Base-by-base conservation (phyloP, 2,329 filamentous ascomycete species). In the Talaromyces piceae region DNA sequence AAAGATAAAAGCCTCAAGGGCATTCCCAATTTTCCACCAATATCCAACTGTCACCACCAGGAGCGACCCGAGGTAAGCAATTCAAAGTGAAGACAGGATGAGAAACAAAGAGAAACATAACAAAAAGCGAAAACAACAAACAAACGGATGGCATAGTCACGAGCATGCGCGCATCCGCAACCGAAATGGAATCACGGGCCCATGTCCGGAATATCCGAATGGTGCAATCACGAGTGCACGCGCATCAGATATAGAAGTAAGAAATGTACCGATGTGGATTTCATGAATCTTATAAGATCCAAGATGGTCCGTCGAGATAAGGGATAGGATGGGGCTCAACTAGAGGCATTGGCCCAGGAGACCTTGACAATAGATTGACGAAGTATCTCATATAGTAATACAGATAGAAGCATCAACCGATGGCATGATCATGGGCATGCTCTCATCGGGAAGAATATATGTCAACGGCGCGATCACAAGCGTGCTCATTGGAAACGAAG, bases 181-280 rank as follows among this genome's bases (percentile, higher is more conserved):
- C 30, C 20, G 8, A 28, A 28, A 27, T 33, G 45, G 45, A 37
- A 37, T 37, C 33, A 37, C 33, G 16, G 33, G 33, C 39, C 39
- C 39, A 22, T 26, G 20, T 43, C 39, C 22, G 30, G 33, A 37
- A 9, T 37, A 37, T 37, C 33, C 18, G 7, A 37, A 41, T 37
- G 48, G 44, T 45, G 50, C 45, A 45, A 49, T 49, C 50, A 49
- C 50, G 46, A 41, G 50, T 31, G 27, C 50, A 49, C 44, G 30
- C 30, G 43, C 45, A 49, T 30, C 37, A 22, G 11, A 37, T 45
- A 26, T 31, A 30, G n/a, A 25, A 45, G 30, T 45, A 37, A 13
- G n/a, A n/a, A n/a, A n/a, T n/a, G n/a, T n/a, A n/a, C n/a, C n/a
- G n/a, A n/a, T n/a, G n/a, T n/a, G n/a, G n/a, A n/a, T n/a, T n/a